A percentile compares a stretch with the other conserved stretches of the same genome.
Conservation (phyloP, 2,329 filamentous ascomycete species). For the Sporothrix inflata region DNA sequence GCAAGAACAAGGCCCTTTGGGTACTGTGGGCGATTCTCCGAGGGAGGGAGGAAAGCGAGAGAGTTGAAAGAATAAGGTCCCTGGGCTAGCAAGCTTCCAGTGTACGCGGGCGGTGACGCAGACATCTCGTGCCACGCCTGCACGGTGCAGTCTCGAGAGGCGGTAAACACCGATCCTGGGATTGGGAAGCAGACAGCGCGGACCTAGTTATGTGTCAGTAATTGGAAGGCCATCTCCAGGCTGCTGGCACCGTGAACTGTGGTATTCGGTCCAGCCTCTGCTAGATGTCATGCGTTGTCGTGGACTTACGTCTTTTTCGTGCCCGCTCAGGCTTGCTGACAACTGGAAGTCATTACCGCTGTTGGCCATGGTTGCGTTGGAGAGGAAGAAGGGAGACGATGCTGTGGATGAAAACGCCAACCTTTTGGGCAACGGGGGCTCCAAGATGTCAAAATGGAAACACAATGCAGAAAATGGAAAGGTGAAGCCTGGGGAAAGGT, state of each 20-base stretch:
- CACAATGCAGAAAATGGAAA: not conserved
- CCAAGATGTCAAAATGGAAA: not conserved
- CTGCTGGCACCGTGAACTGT: not conserved
- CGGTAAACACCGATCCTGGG: constrained; percentile 71
- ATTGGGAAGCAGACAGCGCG: constrained; percentile 80
- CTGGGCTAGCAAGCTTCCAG: constrained; percentile 76
- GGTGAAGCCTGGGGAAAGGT: not conserved
- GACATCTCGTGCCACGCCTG: constrained; percentile 76
- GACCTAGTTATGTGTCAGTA: constrained; percentile 61
- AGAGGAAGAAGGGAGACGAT: not conserved
- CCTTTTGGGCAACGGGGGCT: not conserved
- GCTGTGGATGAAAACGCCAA: not conserved
- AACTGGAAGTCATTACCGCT: constrained; percentile 86
- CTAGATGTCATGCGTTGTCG: not conserved
- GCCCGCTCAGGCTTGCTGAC: constrained; percentile 83
- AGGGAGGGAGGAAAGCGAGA: constrained; percentile 74
- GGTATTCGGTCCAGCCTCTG: not conserved
- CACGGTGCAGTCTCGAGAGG: constrained; percentile 89
- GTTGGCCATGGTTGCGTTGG: constrained; percentile 20
- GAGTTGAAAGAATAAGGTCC: constrained; percentile 88
- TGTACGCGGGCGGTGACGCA: constrained; percentile 66
- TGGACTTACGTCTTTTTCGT: constrained; percentile 88
- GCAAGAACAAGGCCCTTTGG: constrained; percentile 83
- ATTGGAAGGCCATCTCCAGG: not conserved
- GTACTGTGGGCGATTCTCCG: constrained; percentile 52